These are phyloP conservation scores for Knufia fluminis DNA, from an alignment of 2,329 filamentous ascomycete genomes.

Conservation along the genomic window DNA sequence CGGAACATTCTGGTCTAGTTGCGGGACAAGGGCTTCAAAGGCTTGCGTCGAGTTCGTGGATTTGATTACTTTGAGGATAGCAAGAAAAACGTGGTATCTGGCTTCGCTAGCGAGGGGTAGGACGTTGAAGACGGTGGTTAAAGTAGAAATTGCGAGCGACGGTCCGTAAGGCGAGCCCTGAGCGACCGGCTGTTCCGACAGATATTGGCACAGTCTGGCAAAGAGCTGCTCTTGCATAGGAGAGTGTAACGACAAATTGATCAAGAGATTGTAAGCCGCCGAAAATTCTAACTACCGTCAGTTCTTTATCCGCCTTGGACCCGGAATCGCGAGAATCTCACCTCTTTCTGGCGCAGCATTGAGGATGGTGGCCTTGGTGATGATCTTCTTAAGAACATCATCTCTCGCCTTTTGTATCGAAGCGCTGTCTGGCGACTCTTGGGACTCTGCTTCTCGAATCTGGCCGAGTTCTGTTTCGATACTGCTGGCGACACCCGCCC, in stretches of 20 bases:
- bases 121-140: constrained; percentile 96
- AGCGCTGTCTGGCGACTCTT: constrained; percentile 41
- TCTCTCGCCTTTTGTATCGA: constrained; percentile 51
- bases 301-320: constrained; percentile 14
- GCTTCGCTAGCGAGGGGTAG: constrained; percentile 65
- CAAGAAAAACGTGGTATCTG: constrained; percentile 82
- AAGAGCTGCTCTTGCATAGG: constrained; percentile 78
- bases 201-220: constrained; percentile 77
- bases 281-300: constrained; percentile 61
- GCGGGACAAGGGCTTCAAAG: constrained; percentile 75
- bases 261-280: constrained; percentile 90
- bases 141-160: constrained; percentile 76
- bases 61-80: constrained; percentile 77
- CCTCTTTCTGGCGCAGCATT: constrained; percentile 84
- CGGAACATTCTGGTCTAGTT: constrained; percentile 68
- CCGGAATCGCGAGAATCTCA: constrained; percentile 25
- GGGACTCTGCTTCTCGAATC: constrained; percentile 44
- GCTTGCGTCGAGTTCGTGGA: constrained; percentile 57
- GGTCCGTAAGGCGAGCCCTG: constrained; percentile 78
- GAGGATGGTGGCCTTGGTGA: constrained; percentile 66
- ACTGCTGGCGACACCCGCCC: constrained; percentile 47
- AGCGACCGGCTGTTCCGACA: constrained; percentile 68
- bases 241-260: constrained; percentile 83
- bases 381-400: constrained; percentile 81
- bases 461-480: constrained; percentile 59